Percentiles rank a stretch among this genome's conserved stretches.
phyloP scores from a whole-genome alignment of 495 filamentous ascomycete genomes.

The Astrocystis sublimbata region DNA sequence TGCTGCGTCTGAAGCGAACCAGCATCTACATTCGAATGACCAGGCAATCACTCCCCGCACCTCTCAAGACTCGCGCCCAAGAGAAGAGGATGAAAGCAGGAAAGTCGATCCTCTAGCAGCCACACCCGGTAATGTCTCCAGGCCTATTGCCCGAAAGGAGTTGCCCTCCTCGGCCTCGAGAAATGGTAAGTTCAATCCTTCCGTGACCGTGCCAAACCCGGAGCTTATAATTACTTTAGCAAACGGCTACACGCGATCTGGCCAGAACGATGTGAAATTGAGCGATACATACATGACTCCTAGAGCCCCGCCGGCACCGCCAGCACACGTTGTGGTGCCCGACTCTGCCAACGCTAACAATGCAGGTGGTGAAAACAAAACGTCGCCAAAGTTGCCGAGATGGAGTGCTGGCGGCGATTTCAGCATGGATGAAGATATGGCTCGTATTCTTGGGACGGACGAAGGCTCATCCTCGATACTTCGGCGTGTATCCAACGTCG shows the following conservation, averaged over 20 bases:
- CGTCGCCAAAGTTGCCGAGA: constrained; percentile 71
- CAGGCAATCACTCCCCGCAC: constrained; percentile 46
- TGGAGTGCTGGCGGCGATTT: constrained; percentile 76
- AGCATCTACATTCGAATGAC: constrained; percentile 35
- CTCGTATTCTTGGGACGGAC: constrained; percentile 70
- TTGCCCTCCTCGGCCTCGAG: constrained; percentile 38
- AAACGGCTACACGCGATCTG: constrained; percentile 40
- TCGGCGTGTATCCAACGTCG: constrained; percentile 85
- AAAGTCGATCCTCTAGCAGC: constrained; percentile 43
- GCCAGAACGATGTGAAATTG: constrained; percentile 43
- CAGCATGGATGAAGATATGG: constrained; percentile 89
- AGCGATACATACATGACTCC: constrained; percentile 64
- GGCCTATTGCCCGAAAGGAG: constrained; percentile 52
- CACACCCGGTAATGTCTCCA: constrained; percentile 35
- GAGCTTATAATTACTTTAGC: constrained; percentile 27
- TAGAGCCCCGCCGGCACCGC: constrained; percentile 61
- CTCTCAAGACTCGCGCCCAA: constrained; percentile 49
- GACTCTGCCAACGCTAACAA: constrained; percentile 61
- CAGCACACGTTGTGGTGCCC: constrained; percentile 50
- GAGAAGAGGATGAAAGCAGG: constrained; percentile 45
- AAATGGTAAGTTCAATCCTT: constrained; percentile 34
- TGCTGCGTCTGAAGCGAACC: constrained; percentile 31
- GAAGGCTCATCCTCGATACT: constrained; percentile 74
- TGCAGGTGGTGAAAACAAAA: constrained; percentile 54
- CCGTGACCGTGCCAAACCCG: neutral